Evolutionary conservation across 345 rosid species (phyloP).

Genomic region (Citrus hindsii): DNA sequence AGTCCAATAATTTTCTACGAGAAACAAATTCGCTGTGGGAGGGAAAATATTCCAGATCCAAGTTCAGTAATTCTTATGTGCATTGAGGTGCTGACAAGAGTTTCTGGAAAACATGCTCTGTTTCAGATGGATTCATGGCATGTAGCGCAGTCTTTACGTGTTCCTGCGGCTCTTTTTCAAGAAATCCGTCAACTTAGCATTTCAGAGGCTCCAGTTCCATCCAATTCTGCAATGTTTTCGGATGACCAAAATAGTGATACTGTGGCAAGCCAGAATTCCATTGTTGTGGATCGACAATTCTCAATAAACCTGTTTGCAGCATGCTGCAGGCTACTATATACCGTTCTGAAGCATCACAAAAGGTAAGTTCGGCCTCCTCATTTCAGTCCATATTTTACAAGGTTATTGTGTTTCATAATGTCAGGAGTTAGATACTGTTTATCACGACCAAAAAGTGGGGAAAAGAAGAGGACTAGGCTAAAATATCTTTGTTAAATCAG

Average conservation of each 20-base stretch:
- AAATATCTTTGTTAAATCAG: background rate
- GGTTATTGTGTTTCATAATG: background rate
- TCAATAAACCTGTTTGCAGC: constrained; percentile 51
- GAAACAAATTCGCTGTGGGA: constrained; percentile 18
- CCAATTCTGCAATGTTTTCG: constrained; percentile 11
- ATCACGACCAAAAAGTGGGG: background rate
- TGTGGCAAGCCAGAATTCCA: constrained; percentile 21
- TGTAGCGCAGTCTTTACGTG: constrained; percentile 58
- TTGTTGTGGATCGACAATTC: constrained; percentile 49
- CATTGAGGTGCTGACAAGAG: constrained; percentile 76
- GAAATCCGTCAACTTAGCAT: constrained; percentile 38
- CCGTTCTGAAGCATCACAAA: constrained; percentile 75
- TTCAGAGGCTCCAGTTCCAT: constrained; percentile 24
- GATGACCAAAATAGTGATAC: constrained; percentile 24
- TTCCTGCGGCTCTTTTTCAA: constrained; percentile 67
- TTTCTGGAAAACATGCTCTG: constrained; percentile 65
- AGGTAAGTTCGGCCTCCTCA: constrained; percentile 38
- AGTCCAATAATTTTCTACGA: constrained; percentile 56
- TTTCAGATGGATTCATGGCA: constrained; percentile 75
- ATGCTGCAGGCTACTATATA: constrained; percentile 68
- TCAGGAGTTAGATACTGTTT: constrained; percentile 3
- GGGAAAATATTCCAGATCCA: constrained; percentile 54
- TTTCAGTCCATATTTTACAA: background rate
- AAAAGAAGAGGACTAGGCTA: background rate
- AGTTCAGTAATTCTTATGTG: constrained; percentile 89